Base-by-base conservation (phyloP, 768 basidiomycete genomes). In the Gloeostereum incarnatum region DNA sequence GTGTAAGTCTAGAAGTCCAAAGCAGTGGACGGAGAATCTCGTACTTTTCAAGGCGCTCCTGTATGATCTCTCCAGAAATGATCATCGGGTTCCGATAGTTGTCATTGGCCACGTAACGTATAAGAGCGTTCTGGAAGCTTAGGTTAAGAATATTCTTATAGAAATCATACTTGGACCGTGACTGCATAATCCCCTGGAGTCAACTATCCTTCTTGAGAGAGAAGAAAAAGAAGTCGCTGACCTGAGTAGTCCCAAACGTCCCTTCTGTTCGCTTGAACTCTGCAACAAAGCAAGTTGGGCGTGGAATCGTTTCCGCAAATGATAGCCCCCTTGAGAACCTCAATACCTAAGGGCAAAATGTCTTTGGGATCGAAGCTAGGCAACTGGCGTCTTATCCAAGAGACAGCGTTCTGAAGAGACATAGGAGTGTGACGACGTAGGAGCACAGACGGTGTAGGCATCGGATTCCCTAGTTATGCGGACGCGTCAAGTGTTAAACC, bases 231-330 rank as follows among this genome's bases (percentile, higher is more conserved):
- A 38, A n/a, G 23, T 16, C 6, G 62, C 77, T 31, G 48, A 90
- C 91, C 44, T 75, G 71, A 10, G 83, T 74, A 29, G 86, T 75
- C 10, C 89, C 80, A 49, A 85, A 87, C 1, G 80, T 85, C 18
- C 92, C 94, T 30, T 78, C 65, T 1, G 78, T 80, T n/a, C 66
- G 64, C 39, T 73, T 66, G 48, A 93, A 96, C 51, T 91, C 87
- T 0, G 77, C 75, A 18, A 96, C 78, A 27, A 94, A 68, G n/a
- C 4, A 96, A 61, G 49, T 67, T 81, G 0, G 85, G 82, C 0
- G 90, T 96, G 0, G 93, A 87, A 16, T 73, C 61, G 59, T 93
- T 97, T 8, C 94, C 94, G 14, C 81, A 71, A 14, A 85, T 74
- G 33, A 98, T 75, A 13, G 84, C 84, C 18, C 88, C 88, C 37